phyloP scores from a whole-genome alignment of 148 eudicot genomes.

The Fagopyrum esculentum region DNA sequence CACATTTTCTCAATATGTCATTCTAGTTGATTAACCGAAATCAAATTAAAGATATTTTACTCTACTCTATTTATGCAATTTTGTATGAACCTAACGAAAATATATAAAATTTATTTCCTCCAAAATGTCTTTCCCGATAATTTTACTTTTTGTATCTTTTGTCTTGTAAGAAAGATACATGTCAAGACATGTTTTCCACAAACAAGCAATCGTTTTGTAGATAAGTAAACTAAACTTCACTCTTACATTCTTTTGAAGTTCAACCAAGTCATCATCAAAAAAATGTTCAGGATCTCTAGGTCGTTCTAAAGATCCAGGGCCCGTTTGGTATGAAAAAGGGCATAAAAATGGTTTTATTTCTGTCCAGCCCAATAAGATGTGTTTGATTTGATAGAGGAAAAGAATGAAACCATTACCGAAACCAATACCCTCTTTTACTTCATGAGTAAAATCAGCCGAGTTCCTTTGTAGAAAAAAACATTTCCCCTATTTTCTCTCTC shows the following conservation, averaged over 20 bases:
- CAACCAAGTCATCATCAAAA: slow-evolving; percentile 72
- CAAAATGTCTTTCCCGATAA: background rate
- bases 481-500: too few relatives aligned
- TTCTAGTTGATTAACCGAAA: background rate
- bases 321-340: too few relatives aligned
- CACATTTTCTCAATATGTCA: background rate
- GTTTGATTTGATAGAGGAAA: too few relatives aligned
- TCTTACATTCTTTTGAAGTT: slow-evolving; percentile 79
- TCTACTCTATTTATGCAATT: background rate
- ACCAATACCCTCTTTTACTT: too few relatives aligned
- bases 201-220: background rate
- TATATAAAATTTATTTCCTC: background rate
- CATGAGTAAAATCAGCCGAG: too few relatives aligned
- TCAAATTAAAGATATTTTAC: background rate
- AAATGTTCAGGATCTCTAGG: slow-evolving; percentile 86
- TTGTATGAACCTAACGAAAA: background rate
- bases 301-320: slow-evolving; percentile 54
- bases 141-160: background rate
- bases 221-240: slow-evolving; percentile 3
- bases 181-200: background rate
- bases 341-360: too few relatives aligned
- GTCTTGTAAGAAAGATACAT: background rate
- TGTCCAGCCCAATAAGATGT: too few relatives aligned
- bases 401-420: too few relatives aligned
- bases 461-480: too few relatives aligned